Percentiles rank a stretch among this genome's conserved stretches.
phyloP scores from a whole-genome alignment of 768 basidiomycete genomes.

The Sarcomyxa edulis region DNA sequence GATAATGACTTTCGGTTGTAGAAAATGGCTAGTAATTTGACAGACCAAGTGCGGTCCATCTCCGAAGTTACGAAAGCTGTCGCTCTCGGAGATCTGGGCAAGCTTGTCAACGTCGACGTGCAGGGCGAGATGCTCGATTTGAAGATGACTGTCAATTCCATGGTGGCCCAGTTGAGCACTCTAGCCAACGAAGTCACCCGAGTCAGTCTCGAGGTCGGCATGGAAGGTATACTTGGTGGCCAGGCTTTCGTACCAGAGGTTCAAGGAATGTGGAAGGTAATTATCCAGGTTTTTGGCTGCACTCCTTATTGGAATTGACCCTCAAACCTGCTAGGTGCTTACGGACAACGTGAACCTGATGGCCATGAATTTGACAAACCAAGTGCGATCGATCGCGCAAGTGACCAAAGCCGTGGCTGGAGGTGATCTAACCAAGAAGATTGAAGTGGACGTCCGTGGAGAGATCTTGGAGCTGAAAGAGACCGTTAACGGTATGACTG shows the following conservation, averaged over 20 bases:
- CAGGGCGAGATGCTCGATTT: slow-evolving; percentile 79
- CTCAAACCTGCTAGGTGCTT: slow-evolving; percentile 32
- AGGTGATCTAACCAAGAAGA: slow-evolving; percentile 91
- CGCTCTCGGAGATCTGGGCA: slow-evolving; percentile 66
- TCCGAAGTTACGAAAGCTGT: slow-evolving; percentile 74
- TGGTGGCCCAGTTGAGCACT: slow-evolving; percentile 75
- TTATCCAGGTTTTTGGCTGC: background rate
- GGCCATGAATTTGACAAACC: slow-evolving; percentile 88
- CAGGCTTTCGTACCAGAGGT: slow-evolving; percentile 91
- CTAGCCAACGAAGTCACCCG: slow-evolving; percentile 83
- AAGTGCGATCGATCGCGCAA: slow-evolving; percentile 80
- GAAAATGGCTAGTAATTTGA: slow-evolving; percentile 72
- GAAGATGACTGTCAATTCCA: slow-evolving; percentile 84
- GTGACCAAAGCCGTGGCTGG: slow-evolving; percentile 95
- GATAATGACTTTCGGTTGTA: slow-evolving; percentile 40
- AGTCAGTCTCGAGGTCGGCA: slow-evolving; percentile 89
- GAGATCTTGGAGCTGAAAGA: slow-evolving; percentile 89
- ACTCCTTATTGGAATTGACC: background rate
- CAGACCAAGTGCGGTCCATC: slow-evolving; percentile 73
- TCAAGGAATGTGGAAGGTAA: slow-evolving; percentile 90
- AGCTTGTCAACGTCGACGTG: slow-evolving; percentile 75
- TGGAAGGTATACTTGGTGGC: slow-evolving; percentile 89
- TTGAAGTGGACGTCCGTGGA: slow-evolving; percentile 86
- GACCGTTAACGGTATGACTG: slow-evolving; percentile 96
- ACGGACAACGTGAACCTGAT: slow-evolving; percentile 85